These are phyloP conservation scores for Suhomyces vadensis DNA, from an alignment of 805 yeast genomes.

Conservation along the genomic window DNA sequence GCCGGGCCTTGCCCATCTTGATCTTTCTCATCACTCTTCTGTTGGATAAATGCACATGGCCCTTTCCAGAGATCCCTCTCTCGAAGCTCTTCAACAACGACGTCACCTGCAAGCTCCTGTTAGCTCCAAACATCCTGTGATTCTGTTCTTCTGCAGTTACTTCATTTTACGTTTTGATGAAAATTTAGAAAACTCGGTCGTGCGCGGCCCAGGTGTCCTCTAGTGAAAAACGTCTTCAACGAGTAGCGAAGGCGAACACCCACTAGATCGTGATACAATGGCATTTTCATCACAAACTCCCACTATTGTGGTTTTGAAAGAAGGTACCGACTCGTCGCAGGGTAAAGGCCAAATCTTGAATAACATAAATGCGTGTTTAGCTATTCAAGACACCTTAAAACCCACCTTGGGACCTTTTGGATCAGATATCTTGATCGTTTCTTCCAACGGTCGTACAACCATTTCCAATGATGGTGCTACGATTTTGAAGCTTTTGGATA, in stretches of 20 bases:
- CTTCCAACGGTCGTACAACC: slow-evolving; percentile 81
- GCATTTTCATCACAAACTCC: slow-evolving; percentile 93
- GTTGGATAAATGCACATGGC: slow-evolving; percentile 44
- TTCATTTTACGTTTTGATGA: neutral
- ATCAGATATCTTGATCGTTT: slow-evolving; percentile 88
- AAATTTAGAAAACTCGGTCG: slow-evolving; percentile 11
- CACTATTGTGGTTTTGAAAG: slow-evolving; percentile 95
- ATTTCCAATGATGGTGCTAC: slow-evolving; percentile 99
- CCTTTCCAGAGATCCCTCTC: slow-evolving; percentile 22
- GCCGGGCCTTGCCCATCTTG: slow-evolving; percentile 82
- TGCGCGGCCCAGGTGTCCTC: slow-evolving; percentile 5
- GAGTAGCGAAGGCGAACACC: slow-evolving; percentile 2
- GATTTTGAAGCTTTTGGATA: slow-evolving; percentile 84
- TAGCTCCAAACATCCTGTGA: neutral
- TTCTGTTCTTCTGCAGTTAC: neutral
- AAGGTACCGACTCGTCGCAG: slow-evolving; percentile 96
- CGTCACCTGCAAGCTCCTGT: slow-evolving; percentile 1
- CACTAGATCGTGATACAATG: slow-evolving; percentile 44
- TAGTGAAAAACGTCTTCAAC: slow-evolving; percentile 1
- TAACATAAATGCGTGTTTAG: slow-evolving; percentile 95
- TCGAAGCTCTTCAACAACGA: slow-evolving; percentile 8
- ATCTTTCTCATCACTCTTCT: slow-evolving; percentile 70
- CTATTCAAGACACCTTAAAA: slow-evolving; percentile 92
- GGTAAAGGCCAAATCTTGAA: slow-evolving; percentile 95
- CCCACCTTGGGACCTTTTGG: slow-evolving; percentile 98